These are phyloP conservation scores for Tulasnella sp. DNA, from an alignment of 768 basidiomycete genomes.

Conservation along the genomic window DNA sequence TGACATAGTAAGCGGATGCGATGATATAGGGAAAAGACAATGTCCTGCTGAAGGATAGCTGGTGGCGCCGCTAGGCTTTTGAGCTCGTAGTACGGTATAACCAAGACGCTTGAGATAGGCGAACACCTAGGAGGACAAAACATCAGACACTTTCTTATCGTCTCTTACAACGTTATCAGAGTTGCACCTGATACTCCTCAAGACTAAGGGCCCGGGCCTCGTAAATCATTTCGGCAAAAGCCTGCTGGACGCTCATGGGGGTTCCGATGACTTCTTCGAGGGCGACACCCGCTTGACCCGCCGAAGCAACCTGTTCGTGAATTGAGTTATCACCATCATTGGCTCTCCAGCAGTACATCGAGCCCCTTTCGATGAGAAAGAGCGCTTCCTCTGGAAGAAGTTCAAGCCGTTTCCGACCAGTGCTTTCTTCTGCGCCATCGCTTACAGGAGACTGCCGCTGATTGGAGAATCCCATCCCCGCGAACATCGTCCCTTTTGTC, in stretches of 20 bases:
- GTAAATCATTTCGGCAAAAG: constrained; percentile 76
- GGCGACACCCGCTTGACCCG: background rate
- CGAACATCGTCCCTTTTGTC: constrained; percentile 75
- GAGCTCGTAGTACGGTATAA: constrained; percentile 73
- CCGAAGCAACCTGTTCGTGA: background rate
- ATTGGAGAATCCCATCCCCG: constrained; percentile 68
- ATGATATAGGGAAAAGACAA: constrained; percentile 22
- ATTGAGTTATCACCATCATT: constrained; percentile 14
- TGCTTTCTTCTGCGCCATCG: constrained; percentile 23
- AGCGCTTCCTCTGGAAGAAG: constrained; percentile 91
- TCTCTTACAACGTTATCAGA: background rate
- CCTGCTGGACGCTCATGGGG: constrained; percentile 89
- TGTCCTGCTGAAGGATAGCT: constrained; percentile 43
- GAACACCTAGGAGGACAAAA: constrained; percentile 52
- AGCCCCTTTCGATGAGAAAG: constrained; percentile 85
- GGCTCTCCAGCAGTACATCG: constrained; percentile 76
- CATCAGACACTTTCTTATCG: background rate
- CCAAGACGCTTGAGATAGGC: constrained; percentile 87
- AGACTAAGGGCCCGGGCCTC: constrained; percentile 53
- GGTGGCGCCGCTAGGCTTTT: constrained; percentile 36
- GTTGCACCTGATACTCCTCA: constrained; percentile 75
- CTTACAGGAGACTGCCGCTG: constrained; percentile 28
- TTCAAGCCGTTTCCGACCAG: constrained; percentile 51
- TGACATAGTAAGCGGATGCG: background rate
- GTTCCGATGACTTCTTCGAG: constrained; percentile 36